These are phyloP conservation scores for Ceratocystis cacaofunesta DNA, from an alignment of 2,329 filamentous ascomycete genomes.

Conservation along the genomic window DNA sequence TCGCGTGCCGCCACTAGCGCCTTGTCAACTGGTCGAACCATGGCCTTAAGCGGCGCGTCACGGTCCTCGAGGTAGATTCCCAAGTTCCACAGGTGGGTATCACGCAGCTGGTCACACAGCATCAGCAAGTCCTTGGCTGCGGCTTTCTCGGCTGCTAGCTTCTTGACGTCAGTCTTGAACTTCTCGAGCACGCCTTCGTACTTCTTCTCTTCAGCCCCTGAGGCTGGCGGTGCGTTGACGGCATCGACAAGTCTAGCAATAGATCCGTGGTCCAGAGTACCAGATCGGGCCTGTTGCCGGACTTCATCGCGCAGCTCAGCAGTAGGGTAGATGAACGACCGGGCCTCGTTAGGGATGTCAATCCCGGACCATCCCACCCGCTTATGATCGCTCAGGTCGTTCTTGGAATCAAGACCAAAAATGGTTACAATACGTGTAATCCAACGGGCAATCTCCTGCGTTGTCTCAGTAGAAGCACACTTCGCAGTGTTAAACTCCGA, in stretches of 20 bases:
- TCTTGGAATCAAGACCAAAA: conserved; percentile 55
- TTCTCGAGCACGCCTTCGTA: conserved; percentile 28
- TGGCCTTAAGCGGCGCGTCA: conserved; percentile 47
- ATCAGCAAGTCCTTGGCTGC: conserved; percentile 53
- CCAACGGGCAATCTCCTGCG: conserved; percentile 47
- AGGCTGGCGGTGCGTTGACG: conserved; percentile 31
- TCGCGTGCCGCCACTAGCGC: conserved; percentile 42
- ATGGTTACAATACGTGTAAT: conserved; percentile 72
- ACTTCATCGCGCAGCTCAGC: conserved; percentile 15
- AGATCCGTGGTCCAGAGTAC: conserved; percentile 33
- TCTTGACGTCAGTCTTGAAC: conserved; percentile 40
- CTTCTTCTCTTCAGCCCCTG: conserved; percentile 31
- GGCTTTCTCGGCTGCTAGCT: conserved; percentile 33
- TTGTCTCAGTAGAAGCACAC: conserved; percentile 8
- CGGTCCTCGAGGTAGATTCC: conserved; percentile 83
- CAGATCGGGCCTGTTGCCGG: conserved; percentile 13
- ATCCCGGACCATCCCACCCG: conserved; percentile 26
- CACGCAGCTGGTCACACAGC: conserved; percentile 67
- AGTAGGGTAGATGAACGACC: conserved; percentile 34
- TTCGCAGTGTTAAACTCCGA: conserved; percentile 32
- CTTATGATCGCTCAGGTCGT: conserved; percentile 22
- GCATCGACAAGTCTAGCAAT: conserved; percentile 33
- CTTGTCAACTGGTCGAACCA: conserved; percentile 53
- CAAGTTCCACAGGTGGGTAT: conserved; percentile 65
- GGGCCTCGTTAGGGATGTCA: conserved; percentile 32